A percentile compares a stretch with the other conserved stretches of the same genome.
phyloP scores from a whole-genome alignment of 2,329 filamentous ascomycete genomes.

The Pseudogymnoascus sp. region DNA sequence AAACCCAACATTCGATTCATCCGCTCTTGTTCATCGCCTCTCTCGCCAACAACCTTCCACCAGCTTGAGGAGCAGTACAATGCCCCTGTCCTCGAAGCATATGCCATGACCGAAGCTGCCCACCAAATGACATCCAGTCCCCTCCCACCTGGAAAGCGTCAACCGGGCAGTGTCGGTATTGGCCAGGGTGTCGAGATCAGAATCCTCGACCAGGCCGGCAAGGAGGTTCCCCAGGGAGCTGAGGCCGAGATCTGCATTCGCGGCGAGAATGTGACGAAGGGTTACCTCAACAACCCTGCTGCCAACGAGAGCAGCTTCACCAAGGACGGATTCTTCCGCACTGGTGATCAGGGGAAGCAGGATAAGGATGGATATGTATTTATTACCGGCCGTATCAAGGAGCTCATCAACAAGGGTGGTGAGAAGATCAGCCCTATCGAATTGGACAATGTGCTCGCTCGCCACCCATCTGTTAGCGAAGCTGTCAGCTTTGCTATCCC shows the following conservation, averaged over 20 bases:
- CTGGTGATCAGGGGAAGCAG: constrained; percentile 75
- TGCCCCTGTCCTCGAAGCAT: constrained; percentile 79
- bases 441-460: constrained; percentile 72
- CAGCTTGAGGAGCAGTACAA: constrained; percentile 68
- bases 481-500: constrained; percentile 78
- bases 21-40: constrained; percentile 74
- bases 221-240: constrained; percentile 57
- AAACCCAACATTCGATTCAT: constrained; percentile 75
- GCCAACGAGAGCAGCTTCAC: constrained; percentile 72
- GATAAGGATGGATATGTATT: constrained; percentile 74
- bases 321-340: constrained; percentile 73
- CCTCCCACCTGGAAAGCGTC: constrained; percentile 61
- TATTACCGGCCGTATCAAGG: constrained; percentile 89
- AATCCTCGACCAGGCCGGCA: constrained; percentile 64
- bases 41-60: constrained; percentile 74
- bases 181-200: constrained; percentile 76
- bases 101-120: constrained; percentile 86
- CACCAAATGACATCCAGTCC: constrained; percentile 79
- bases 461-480: constrained; percentile 64
- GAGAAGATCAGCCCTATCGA: constrained; percentile 88
- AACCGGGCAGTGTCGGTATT: constrained; percentile 74
- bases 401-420: constrained; percentile 83
- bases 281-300: constrained; percentile 73
- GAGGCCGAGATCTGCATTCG: constrained; percentile 79
- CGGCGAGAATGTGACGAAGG: constrained; percentile 75